phyloP scores from a whole-genome alignment of 179 eudicot genomes.

The Beta lomatogona region DNA sequence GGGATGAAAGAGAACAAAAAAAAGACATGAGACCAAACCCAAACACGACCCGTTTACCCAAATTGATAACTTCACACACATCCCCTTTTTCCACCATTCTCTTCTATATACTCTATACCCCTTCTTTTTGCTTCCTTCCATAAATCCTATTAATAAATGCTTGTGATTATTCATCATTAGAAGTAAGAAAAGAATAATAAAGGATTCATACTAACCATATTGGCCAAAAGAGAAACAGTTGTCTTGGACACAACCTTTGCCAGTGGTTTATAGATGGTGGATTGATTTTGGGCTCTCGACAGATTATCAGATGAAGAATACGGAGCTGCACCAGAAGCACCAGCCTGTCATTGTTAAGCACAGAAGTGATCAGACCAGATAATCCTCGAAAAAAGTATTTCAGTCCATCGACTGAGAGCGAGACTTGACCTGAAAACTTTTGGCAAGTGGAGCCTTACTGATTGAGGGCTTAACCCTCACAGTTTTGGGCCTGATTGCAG shows the following conservation, averaged over 20 bases:
- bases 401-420: background rate
- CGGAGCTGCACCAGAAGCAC: conserved; percentile 37
- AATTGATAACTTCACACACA: too few species aligned
- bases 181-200: background rate
- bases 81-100: background rate
- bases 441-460: conserved; percentile 25
- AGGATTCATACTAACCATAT: conserved; percentile 58
- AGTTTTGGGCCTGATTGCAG: conserved; percentile 76
- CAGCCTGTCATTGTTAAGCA: conserved; percentile 44
- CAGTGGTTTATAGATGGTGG: conserved; percentile 70
- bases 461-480: conserved; percentile 55
- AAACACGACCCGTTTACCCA: too few species aligned
- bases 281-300: conserved; percentile 32
- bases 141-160: background rate
- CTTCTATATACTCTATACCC: background rate
- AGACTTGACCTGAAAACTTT: conserved; percentile 37
- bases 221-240: conserved; percentile 59
- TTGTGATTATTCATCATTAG: background rate
- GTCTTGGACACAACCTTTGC: conserved; percentile 76
- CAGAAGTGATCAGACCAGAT: conserved; percentile 1
- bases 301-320: conserved; percentile 32
- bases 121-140: background rate
- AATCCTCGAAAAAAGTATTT: background rate
- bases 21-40: too few species aligned
- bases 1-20: too few species aligned